A percentile compares a stretch with the other conserved stretches of the same genome.
Evolutionary conservation across 176 grass and related monocot genomes (phyloP).

Genomic region (Leersia perrieri): DNA sequence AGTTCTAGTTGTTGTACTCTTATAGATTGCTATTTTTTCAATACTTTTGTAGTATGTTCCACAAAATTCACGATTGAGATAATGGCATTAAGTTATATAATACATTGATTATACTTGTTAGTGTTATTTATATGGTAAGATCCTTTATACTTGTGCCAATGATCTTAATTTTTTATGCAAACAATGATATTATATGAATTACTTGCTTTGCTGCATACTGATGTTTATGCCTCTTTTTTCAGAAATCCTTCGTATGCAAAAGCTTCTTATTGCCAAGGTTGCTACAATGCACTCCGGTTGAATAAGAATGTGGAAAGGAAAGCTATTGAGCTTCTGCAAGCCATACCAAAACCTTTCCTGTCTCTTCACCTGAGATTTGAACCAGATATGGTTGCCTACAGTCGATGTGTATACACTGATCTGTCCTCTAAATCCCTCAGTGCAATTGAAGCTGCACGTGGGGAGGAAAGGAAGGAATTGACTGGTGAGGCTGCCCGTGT

Average conservation of each 20-base stretch:
- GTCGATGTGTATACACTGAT: slow-evolving; percentile 59
- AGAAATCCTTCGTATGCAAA: slow-evolving; percentile 83
- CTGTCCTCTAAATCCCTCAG: slow-evolving; percentile 64
- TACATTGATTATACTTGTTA: slow-evolving; percentile 5
- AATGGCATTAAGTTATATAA: not conserved
- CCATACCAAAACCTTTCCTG: slow-evolving; percentile 91
- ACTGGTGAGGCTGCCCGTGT: slow-evolving; percentile 58
- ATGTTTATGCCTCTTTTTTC: slow-evolving; percentile 25
- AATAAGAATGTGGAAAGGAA: slow-evolving; percentile 71
- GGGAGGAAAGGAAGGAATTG: slow-evolving; percentile 60
- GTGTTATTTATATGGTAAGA: slow-evolving; percentile 2
- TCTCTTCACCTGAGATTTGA: slow-evolving; percentile 94
- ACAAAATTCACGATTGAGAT: not conserved
- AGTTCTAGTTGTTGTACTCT: not conserved
- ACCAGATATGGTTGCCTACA: slow-evolving; percentile 94
- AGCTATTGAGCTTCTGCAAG: slow-evolving; percentile 57
- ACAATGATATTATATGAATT: no score
- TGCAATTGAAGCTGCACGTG: slow-evolving; percentile 71
- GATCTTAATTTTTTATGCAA: no score
- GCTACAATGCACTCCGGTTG: slow-evolving; percentile 73
- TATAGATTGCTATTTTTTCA: not conserved
- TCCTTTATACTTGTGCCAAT: not conserved
- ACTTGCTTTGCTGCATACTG: not conserved
- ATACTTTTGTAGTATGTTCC: not conserved
- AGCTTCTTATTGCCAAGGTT: slow-evolving; percentile 84